Evolutionary conservation across 2,329 filamentous ascomycete species (phyloP).

Genomic region (Diaporthe amygdali): DNA sequence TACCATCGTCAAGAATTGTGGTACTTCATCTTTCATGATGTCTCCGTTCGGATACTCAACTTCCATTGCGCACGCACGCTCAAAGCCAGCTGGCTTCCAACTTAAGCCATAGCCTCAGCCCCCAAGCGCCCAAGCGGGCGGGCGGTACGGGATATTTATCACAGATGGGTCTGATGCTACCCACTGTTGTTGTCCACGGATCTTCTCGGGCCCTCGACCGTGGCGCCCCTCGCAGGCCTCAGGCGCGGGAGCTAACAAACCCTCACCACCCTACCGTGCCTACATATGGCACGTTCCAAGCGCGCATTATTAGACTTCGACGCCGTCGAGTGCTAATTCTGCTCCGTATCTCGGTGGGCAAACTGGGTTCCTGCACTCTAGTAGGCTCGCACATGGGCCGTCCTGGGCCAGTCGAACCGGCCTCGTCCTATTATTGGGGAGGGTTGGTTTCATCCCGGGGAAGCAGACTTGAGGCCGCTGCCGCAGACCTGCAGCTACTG

Average conservation of each 20-base stretch:
- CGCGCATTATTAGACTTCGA: neutral
- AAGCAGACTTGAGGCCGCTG: neutral
- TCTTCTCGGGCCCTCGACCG: neutral
- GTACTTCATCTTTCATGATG: neutral
- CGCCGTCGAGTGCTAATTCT: neutral
- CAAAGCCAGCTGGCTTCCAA: neutral
- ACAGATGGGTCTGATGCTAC: neutral
- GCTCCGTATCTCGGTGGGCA: neutral
- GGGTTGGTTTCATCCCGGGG: neutral
- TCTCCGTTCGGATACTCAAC: neutral
- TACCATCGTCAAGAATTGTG: neutral
- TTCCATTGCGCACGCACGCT: neutral
- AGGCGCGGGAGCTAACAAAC: neutral
- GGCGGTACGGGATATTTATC: neutral
- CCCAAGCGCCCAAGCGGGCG: neutral
- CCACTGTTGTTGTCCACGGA: neutral
- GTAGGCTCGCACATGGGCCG: neutral
- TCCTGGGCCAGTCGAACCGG: neutral
- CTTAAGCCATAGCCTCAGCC: neutral
- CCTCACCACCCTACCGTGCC: neutral
- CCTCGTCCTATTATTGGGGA: neutral
- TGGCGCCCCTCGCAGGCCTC: neutral
- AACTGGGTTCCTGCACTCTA: too few species aligned
- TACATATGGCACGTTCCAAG: neutral
- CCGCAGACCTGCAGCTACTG: neutral